phyloP scores from a whole-genome alignment of 495 filamentous ascomycete species.

The Thermochaetoides thermophila region DNA sequence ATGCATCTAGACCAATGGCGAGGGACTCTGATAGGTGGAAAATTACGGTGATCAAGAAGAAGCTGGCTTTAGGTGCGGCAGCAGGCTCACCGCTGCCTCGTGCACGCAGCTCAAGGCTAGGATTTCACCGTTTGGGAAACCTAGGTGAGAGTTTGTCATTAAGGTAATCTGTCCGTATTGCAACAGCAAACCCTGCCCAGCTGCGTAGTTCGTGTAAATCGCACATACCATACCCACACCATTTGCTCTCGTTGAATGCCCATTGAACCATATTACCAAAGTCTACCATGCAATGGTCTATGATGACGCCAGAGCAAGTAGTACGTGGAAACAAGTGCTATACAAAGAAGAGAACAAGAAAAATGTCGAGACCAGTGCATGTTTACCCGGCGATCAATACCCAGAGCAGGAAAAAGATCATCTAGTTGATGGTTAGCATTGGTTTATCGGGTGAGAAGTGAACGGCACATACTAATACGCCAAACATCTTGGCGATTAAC shows the following conservation, averaged over 20 bases:
- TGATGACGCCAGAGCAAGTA: constrained; percentile 12
- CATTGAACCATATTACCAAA: constrained; percentile 11
- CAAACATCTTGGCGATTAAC: constrained; percentile 99
- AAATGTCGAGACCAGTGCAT: constrained; percentile 1
- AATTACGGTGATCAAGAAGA: no score
- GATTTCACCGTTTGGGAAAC: no score
- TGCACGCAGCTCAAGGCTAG: no score
- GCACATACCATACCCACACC: no score
- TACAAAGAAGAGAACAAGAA: constrained; percentile 7
- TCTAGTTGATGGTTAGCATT: constrained; percentile 6
- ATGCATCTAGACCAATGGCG: not conserved
- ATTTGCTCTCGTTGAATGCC: no score
- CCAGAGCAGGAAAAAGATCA: constrained; percentile 24
- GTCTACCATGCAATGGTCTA: constrained; percentile 11
- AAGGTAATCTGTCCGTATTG: no score
- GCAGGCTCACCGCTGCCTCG: no score
- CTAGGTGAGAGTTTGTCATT: no score
- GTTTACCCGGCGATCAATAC: constrained; percentile 25
- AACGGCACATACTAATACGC: constrained; percentile 53
- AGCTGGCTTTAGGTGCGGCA: no score
- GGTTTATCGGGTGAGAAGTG: constrained; percentile 20
- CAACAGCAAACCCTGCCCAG: no score
- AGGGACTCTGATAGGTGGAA: constrained; percentile 7
- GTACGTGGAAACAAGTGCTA: constrained; percentile 3
- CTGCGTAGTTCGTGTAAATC: no score